phyloP scores from a whole-genome alignment of 805 yeast genomes.

The Nakazawaea wickerhamii region DNA sequence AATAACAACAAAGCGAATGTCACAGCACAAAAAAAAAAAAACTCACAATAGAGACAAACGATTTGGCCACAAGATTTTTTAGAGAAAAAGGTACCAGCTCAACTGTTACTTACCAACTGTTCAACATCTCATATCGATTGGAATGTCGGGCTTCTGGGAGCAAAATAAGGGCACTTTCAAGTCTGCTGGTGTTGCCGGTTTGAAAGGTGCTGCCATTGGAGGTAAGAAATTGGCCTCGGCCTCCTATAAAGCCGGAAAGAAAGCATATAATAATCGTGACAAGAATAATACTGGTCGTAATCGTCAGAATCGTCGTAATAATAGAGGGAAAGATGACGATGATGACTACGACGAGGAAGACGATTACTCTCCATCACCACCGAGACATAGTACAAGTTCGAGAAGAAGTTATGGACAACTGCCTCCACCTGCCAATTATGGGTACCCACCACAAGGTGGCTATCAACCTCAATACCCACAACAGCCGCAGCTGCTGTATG shows the following conservation, averaged over 20 bases:
- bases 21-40: neutral
- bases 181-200: constrained; percentile 42
- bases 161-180: constrained; percentile 48
- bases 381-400: constrained; percentile 18
- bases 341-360: constrained; percentile 15
- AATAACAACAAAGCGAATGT: neutral
- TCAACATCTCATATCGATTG: neutral
- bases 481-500: constrained; percentile 6
- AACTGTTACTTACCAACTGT: neutral
- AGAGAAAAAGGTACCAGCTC: neutral
- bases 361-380: constrained; percentile 10
- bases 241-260: constrained; percentile 37
- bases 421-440: neutral
- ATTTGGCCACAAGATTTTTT: too few relatives aligned
- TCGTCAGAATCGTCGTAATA: neutral
- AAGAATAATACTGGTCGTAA: constrained; percentile 19
- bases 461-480: constrained; percentile 13
- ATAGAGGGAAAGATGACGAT: constrained; percentile 12
- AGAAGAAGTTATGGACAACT: constrained; percentile 9
- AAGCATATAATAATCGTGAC: constrained; percentile 36
- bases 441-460: constrained; percentile 9
- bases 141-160: constrained; percentile 37
- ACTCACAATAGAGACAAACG: neutral
- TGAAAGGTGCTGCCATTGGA: constrained; percentile 47
- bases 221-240: constrained; percentile 43